Conservation (phyloP, 2,329 filamentous ascomycete genomes). For the Alternaria incomplexa region DNA sequence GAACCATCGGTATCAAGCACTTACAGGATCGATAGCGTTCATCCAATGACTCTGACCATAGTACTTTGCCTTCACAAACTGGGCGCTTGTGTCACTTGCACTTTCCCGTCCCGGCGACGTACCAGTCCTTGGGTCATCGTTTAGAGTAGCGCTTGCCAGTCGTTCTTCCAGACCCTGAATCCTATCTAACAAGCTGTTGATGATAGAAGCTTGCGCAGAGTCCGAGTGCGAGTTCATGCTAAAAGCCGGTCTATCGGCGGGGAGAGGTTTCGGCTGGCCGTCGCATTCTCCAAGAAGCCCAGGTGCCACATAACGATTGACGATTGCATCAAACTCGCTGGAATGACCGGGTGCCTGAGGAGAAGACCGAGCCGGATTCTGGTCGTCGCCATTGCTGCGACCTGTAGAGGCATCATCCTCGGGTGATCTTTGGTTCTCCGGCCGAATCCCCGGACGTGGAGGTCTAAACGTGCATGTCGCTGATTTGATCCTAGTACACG, state of each 20-base stretch:
- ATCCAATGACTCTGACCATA: constrained; percentile 63
- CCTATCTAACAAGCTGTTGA: constrained; percentile 7
- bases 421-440: neutral
- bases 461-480: constrained; percentile 35
- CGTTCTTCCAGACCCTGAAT: constrained; percentile 10
- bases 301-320: constrained; percentile 23
- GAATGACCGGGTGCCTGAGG: neutral
- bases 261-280: constrained; percentile 6
- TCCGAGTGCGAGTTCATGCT: neutral
- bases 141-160: neutral
- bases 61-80: constrained; percentile 58
- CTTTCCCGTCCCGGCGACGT: neutral
- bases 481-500: constrained; percentile 14
- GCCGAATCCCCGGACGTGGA: constrained; percentile 6
- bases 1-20: constrained; percentile 10
- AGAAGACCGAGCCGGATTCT: neutral
- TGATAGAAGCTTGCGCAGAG: neutral
- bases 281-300: constrained; percentile 16
- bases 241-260: neutral
- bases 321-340: constrained; percentile 15
- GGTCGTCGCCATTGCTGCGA: neutral
- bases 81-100: neutral
- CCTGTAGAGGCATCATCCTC: neutral
- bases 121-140: neutral
- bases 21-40: constrained; percentile 36